These are phyloP conservation scores for Neophaeococcomyces mojaviensis DNA, from an alignment of 2,329 filamentous ascomycete species.

Conservation along the genomic window DNA sequence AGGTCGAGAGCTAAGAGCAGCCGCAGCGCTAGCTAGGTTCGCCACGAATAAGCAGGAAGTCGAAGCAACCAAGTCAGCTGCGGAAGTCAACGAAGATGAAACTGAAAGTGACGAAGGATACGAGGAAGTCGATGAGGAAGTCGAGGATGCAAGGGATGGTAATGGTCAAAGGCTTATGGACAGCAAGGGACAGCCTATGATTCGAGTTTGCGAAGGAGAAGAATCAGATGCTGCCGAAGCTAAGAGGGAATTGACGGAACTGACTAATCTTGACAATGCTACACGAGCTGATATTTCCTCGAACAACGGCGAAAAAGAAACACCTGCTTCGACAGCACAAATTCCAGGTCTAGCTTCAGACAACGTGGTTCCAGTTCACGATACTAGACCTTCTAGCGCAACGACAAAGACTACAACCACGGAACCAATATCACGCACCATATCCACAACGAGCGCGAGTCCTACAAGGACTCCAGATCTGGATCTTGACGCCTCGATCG, in stretches of 20 bases:
- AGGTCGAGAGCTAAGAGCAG: conserved; percentile 67
- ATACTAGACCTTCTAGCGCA: too few relatives aligned
- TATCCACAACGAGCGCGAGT: neutral
- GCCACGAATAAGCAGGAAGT: conserved; percentile 39
- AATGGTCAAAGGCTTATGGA: conserved; percentile 60
- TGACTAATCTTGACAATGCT: conserved; percentile 42
- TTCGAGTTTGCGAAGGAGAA: conserved; percentile 70
- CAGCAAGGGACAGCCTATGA: conserved; percentile 57
- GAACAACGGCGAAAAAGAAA: conserved; percentile 12
- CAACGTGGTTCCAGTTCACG: too few relatives aligned
- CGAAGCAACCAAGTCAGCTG: conserved; percentile 20
- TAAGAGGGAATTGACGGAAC: conserved; percentile 59
- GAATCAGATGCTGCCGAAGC: conserved; percentile 51
- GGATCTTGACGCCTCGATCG: neutral
- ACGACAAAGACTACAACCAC: neutral
- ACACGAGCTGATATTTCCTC: conserved; percentile 8
- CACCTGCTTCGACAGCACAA: neutral
- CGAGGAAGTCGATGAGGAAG: conserved; percentile 30
- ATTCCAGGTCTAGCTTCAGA: neutral
- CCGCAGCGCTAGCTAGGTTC: conserved; percentile 68
- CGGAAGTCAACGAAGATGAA: conserved; percentile 36
- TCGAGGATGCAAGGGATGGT: conserved; percentile 54
- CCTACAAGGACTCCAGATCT: neutral
- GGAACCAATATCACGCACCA: too few relatives aligned
- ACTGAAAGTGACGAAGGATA: conserved; percentile 29